Evolutionary conservation across 1,284 basidiomycete species (phyloP), one percentile per base, ranked within the genome.

Genomic region (Salmacisia buchloeana): DNA sequence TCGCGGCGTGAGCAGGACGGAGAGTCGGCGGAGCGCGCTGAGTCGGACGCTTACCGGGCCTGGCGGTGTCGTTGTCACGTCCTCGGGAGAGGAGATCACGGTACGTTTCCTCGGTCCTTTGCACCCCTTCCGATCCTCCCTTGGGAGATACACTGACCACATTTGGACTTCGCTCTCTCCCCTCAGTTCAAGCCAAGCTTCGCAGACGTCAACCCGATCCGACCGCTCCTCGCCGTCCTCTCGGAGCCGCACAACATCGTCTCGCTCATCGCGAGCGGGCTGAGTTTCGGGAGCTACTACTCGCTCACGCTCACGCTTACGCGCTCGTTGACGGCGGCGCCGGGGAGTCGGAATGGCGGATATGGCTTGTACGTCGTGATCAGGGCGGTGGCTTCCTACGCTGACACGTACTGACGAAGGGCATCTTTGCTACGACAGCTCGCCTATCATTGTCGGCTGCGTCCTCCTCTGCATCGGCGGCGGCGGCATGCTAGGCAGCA

Each of bases 401-500:
- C n/a, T 38, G 36, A 38, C 36, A 18, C 9, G 10, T 18, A 38
- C 36, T 38, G 36, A 38, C 36, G 10, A 38, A 10, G 10, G 18
- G 36, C 7, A 38, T 43, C 39, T 15, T 4, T 43, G 15, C 23
- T 43, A 21, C 39, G 18, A 33, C 49, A 54, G 49, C 58, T 46
- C 45, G 5, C 63, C 63, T 2, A 57, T 68, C 36, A 31, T 56
- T 2, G 63, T 69, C n/a, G 67, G 67, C n/a, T 33, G 58, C n/a
- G 46, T 69, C 10, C 52, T 69, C 6, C 59, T 69, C n/a, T 27
- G 56, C 15, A 36, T 69, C 7, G 67, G 67, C 29, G 59, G 46
- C 12, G 89, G 90, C 5, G 86, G 84, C 67, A 83, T 91, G 34
- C 73, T 81, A 1, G 91, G 91, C 2, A 88, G 86, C 64, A 68